phyloP scores from a whole-genome alignment of 305 asterid genomes.

The Ajuga reptans region DNA sequence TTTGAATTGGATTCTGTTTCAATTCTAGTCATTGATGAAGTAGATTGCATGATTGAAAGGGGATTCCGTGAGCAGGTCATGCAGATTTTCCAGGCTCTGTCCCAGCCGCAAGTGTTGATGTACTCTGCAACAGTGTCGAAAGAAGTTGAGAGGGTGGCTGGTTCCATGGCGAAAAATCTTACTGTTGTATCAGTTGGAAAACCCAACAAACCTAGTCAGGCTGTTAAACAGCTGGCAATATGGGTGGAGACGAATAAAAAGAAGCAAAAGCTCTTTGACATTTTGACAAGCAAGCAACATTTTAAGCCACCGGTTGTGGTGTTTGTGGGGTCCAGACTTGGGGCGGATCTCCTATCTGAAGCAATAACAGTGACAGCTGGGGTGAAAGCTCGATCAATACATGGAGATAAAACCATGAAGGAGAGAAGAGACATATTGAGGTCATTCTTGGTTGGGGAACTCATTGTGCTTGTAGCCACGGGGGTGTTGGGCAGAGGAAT shows the following conservation, averaged over 20 bases:
- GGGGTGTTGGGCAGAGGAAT: conserved; percentile 87
- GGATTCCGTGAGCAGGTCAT: conserved; percentile 87
- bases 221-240: conserved; percentile 73
- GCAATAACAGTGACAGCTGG: conserved; percentile 67
- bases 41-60: conserved; percentile 75
- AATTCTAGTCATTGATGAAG: conserved; percentile 78
- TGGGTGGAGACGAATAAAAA: conserved; percentile 87
- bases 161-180: conserved; percentile 51
- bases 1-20: conserved; percentile 56
- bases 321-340: conserved; percentile 79
- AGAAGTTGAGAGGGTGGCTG: conserved; percentile 63
- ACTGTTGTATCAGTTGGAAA: conserved; percentile 57
- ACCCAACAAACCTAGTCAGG: conserved; percentile 56
- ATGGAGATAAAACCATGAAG: conserved; percentile 87
- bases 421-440: conserved; percentile 70
- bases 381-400: conserved; percentile 63
- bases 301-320: conserved; percentile 85
- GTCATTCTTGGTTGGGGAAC: conserved; percentile 74
- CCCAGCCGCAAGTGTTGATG: conserved; percentile 83
- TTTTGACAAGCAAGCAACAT: conserved; percentile 71
- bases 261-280: conserved; percentile 87
- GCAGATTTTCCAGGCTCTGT: conserved; percentile 66
- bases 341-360: conserved; percentile 81
- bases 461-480: conserved; percentile 65
- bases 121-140: conserved; percentile 84